Conservation (phyloP, 1,284 basidiomycete species). For the Austropuccinia psidii region DNA sequence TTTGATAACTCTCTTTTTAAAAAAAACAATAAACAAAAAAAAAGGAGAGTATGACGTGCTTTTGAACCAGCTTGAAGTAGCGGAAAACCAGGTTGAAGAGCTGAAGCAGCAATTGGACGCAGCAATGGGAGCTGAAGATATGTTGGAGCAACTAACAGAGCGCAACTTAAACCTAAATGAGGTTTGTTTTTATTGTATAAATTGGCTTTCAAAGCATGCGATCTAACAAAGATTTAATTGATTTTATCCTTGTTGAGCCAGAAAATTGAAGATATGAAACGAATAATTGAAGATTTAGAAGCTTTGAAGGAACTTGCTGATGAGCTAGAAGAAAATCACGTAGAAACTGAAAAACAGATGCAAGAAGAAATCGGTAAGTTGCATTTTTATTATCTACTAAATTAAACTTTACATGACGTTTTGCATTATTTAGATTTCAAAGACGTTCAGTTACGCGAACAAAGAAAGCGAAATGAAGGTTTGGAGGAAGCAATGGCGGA, state of each 20-base stretch:
- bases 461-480: slow-evolving; percentile 57
- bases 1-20: slow-evolving; percentile 17
- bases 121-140: slow-evolving; percentile 87
- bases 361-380: slow-evolving; percentile 75
- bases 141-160: slow-evolving; percentile 91
- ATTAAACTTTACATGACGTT: slow-evolving; percentile 38
- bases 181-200: slow-evolving; percentile 50
- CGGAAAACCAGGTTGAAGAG: slow-evolving; percentile 83
- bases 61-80: slow-evolving; percentile 68
- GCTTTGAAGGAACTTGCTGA: slow-evolving; percentile 91
- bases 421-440: slow-evolving; percentile 56
- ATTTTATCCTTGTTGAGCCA: slow-evolving; percentile 44
- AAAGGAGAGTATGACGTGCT: slow-evolving; percentile 72
- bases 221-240: background rate
- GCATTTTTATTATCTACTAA: background rate
- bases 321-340: slow-evolving; percentile 92
- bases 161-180: slow-evolving; percentile 84
- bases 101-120: slow-evolving; percentile 92
- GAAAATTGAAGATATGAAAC: slow-evolving; percentile 95
- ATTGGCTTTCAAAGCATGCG: background rate
- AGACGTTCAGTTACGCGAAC: slow-evolving; percentile 63
- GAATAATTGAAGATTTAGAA: slow-evolving; percentile 90
- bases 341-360: slow-evolving; percentile 85
- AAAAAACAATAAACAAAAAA: too few relatives aligned
- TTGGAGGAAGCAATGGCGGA: slow-evolving; percentile 74